These are phyloP conservation scores for Vaccinium myrtillus DNA, from an alignment of 148 eudicot genomes.

Conservation along the genomic window DNA sequence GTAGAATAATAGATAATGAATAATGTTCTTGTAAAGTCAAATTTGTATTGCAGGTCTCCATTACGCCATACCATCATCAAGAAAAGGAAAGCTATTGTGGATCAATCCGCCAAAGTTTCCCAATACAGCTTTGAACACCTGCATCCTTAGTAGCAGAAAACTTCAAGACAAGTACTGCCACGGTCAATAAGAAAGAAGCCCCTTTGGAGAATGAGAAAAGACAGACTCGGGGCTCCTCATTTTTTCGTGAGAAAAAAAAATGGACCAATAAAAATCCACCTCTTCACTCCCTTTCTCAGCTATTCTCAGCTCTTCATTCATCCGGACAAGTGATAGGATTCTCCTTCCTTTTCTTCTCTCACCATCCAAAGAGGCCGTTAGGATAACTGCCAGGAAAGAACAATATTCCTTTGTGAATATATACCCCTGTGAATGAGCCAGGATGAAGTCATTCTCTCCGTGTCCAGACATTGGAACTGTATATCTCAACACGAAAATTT, in stretches of 20 bases:
- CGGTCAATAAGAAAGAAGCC: background rate
- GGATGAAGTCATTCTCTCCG: background rate
- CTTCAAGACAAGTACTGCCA: background rate
- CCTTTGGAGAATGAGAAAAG: background rate
- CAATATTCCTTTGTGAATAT: background rate
- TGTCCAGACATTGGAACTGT: background rate
- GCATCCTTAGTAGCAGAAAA: background rate
- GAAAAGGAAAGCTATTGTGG: background rate
- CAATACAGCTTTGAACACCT: background rate
- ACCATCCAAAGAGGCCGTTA: conserved; percentile 1
- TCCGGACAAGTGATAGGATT: background rate
- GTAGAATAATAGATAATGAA: no score
- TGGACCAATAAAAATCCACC: background rate
- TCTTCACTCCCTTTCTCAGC: background rate
- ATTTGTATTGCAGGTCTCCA: no score
- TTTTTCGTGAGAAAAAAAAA: background rate
- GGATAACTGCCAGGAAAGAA: background rate
- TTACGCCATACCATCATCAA: no score
- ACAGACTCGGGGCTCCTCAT: background rate
- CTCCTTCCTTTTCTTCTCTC: background rate
- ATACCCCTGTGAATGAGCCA: background rate
- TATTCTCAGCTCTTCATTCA: background rate
- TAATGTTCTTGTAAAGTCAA: no score
- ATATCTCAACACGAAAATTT: background rate
- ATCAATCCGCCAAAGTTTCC: background rate